These are phyloP conservation scores for Yamadazyma blattariae DNA, from an alignment of 1,139 yeast species.

Conservation along the genomic window DNA sequence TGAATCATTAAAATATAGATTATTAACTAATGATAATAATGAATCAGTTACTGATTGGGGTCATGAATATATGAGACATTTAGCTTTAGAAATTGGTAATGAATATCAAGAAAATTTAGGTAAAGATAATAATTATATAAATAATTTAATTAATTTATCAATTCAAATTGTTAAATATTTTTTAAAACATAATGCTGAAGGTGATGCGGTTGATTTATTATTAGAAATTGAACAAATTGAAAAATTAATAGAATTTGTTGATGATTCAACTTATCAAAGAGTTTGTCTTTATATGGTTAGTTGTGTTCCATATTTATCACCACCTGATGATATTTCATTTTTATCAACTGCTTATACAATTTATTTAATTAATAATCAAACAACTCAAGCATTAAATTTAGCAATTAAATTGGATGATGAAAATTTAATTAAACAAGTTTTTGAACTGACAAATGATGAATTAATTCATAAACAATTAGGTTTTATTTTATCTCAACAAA, in stretches of 20 bases:
- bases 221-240: slow-evolving; percentile 88
- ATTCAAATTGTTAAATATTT: slow-evolving; percentile 85
- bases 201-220: slow-evolving; percentile 93
- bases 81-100: slow-evolving; percentile 92
- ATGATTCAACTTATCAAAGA: slow-evolving; percentile 77
- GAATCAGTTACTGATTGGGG: slow-evolving; percentile 88
- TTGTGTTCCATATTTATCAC: slow-evolving; percentile 92
- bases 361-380: slow-evolving; percentile 73
- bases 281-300: slow-evolving; percentile 94
- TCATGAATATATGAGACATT: slow-evolving; percentile 94
- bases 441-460: slow-evolving; percentile 68
- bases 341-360: slow-evolving; percentile 89
- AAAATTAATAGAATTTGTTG: slow-evolving; percentile 78
- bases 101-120: slow-evolving; percentile 71
- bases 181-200: slow-evolving; percentile 94
- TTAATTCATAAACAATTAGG: slow-evolving; percentile 87
- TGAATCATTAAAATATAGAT: slow-evolving; percentile 79
- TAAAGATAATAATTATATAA: slow-evolving; percentile 38
- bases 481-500: slow-evolving; percentile 83
- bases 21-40: slow-evolving; percentile 45
- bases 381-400: slow-evolving; percentile 85
- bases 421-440: slow-evolving; percentile 71
- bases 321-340: slow-evolving; percentile 88
- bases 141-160: slow-evolving; percentile 60
- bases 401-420: slow-evolving; percentile 90